Percentiles rank a stretch among this genome's conserved stretches.
These are phyloP conservation scores for Cyberlindnera mississippiensis DNA, from an alignment of 805 yeast genomes.

Conservation along the genomic window DNA sequence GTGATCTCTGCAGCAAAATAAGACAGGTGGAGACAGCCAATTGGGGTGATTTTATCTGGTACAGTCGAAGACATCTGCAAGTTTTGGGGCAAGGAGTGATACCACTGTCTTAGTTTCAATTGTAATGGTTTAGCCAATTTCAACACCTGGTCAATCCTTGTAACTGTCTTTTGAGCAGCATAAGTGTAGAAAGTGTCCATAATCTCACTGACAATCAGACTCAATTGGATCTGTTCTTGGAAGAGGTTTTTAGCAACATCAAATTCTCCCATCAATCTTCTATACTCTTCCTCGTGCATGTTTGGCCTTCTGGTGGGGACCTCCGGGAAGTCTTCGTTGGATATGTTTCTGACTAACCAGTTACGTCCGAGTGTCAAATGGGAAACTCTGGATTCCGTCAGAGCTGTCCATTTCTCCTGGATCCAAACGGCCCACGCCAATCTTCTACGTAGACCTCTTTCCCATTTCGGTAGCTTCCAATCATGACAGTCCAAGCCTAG, in stretches of 20 bases:
- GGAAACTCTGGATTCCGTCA: slow-evolving; percentile 80
- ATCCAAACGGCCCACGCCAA: slow-evolving; percentile 94
- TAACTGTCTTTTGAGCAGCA: slow-evolving; percentile 52
- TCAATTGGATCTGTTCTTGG: slow-evolving; percentile 60
- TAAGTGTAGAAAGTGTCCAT: slow-evolving; percentile 69
- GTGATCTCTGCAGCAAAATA: slow-evolving; percentile 90
- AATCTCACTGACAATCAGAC: slow-evolving; percentile 68
- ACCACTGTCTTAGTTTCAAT: slow-evolving; percentile 67
- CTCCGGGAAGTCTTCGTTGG: slow-evolving; percentile 75
- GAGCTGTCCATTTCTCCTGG: slow-evolving; percentile 87
- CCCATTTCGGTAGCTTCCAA: slow-evolving; percentile 97
- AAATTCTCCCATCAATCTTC: slow-evolving; percentile 43
- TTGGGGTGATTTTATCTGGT: slow-evolving; percentile 62
- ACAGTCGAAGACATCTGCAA: slow-evolving; percentile 57
- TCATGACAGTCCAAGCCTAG: slow-evolving; percentile 83
- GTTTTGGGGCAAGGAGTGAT: slow-evolving; percentile 62
- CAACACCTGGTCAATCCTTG: slow-evolving; percentile 63
- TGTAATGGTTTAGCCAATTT: slow-evolving; percentile 80
- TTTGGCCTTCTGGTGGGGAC: slow-evolving; percentile 36
- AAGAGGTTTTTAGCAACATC: slow-evolving; percentile 68
- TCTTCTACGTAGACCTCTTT: slow-evolving; percentile 79
- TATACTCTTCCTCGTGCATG: slow-evolving; percentile 21
- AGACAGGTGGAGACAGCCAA: slow-evolving; percentile 76
- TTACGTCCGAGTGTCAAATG: slow-evolving; percentile 67
- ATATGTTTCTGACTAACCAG: slow-evolving; percentile 73